phyloP scores from a whole-genome alignment of 768 basidiomycete species.

The Mycena vulgaris region DNA sequence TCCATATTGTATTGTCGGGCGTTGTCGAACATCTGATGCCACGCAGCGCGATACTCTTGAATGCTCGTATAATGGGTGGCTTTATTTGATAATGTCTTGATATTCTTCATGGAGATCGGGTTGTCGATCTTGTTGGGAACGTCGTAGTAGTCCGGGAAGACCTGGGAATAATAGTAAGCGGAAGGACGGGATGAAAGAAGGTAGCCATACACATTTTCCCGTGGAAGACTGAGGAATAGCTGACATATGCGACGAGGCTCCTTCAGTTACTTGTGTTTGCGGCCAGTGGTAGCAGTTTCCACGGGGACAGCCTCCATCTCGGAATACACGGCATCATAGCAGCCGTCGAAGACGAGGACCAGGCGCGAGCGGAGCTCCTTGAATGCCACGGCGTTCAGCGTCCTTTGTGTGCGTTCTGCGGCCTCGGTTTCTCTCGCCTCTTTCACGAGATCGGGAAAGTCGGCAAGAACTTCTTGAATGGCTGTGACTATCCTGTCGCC shows the following conservation, averaged over 20 bases:
- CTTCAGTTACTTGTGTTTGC: background rate
- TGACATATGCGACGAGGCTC: background rate
- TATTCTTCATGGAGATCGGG: constrained; percentile 8
- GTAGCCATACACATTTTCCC: background rate
- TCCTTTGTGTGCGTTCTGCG: constrained; percentile 1
- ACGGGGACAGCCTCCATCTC: background rate
- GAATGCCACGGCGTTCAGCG: background rate
- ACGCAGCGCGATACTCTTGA: background rate
- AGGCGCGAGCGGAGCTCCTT: constrained; percentile 15
- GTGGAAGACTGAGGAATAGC: constrained; percentile 6
- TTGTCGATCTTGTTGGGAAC: background rate
- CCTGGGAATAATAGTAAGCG: background rate
- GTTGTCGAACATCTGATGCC: constrained; percentile 7
- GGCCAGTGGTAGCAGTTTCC: background rate
- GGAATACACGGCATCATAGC: constrained; percentile 9
- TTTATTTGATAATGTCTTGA: constrained; percentile 1
- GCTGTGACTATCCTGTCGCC: background rate
- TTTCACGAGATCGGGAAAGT: constrained; percentile 20
- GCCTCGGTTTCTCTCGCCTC: constrained; percentile 1
- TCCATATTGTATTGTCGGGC: background rate
- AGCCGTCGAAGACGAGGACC: constrained; percentile 18
- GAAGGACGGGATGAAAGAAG: background rate
- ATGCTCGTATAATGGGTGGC: background rate
- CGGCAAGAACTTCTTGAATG: background rate
- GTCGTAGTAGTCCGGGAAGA: constrained; percentile 7